Percentiles rank a stretch among this genome's conserved stretches.
These are phyloP conservation scores for Moesziomyces sp. DNA, from an alignment of 1,284 basidiomycete genomes.

Conservation along the genomic window DNA sequence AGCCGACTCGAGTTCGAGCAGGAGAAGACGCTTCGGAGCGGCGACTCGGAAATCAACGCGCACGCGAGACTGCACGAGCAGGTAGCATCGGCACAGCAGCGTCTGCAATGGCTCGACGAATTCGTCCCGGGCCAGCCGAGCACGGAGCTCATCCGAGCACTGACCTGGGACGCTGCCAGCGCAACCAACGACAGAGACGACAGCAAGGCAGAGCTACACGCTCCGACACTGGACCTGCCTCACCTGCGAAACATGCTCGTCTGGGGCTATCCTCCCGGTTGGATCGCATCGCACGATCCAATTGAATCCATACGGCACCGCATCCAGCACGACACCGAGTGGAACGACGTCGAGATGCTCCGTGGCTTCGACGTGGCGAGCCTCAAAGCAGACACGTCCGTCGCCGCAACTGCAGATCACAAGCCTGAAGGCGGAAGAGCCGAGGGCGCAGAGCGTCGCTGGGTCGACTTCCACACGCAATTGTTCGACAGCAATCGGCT, in stretches of 20 bases:
- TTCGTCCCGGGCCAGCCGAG: slow-evolving; percentile 25
- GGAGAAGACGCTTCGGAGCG: slow-evolving; percentile 9
- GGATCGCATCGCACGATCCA: slow-evolving; percentile 22
- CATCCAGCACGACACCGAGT: slow-evolving; percentile 21
- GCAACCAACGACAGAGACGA: background rate
- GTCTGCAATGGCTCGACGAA: slow-evolving; percentile 18
- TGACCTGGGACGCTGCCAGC: slow-evolving; percentile 5
- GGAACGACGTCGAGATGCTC: slow-evolving; percentile 16
- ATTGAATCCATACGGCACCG: slow-evolving; percentile 12
- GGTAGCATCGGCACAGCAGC: slow-evolving; percentile 16
- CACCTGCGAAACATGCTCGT: slow-evolving; percentile 26
- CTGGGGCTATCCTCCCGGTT: slow-evolving; percentile 38
- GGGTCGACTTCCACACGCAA: slow-evolving; percentile 29
- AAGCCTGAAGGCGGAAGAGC: background rate
- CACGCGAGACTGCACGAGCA: slow-evolving; percentile 35
- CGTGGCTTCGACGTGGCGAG: slow-evolving; percentile 17
- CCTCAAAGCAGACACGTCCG: background rate
- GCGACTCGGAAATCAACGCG: slow-evolving; percentile 7
- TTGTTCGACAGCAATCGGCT: slow-evolving; percentile 33
- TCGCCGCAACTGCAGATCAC: background rate
- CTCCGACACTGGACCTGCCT: slow-evolving; percentile 7
- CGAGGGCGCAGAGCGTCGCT: slow-evolving; percentile 1
- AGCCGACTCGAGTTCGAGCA: slow-evolving; percentile 19
- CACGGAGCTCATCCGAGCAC: slow-evolving; percentile 11
- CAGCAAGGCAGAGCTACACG: background rate